Evolutionary conservation across 2,329 filamentous ascomycete genomes (phyloP).

Genomic region (Trichoderma guizhouense): DNA sequence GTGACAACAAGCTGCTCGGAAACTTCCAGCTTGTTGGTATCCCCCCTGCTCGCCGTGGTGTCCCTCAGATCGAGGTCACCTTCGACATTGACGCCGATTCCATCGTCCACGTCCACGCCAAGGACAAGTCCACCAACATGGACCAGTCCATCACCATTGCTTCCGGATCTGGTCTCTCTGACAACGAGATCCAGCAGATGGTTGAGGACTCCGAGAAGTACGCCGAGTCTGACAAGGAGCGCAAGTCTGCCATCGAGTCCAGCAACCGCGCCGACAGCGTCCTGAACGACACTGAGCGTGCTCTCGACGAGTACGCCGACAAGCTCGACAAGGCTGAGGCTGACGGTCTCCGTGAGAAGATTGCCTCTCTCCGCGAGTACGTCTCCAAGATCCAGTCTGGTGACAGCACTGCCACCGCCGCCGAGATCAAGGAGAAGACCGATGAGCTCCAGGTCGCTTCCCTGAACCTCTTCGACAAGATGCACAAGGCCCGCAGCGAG

Average conservation of each 20-base stretch:
- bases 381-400: slow-evolving; percentile 93
- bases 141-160: slow-evolving; percentile 99
- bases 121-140: slow-evolving; percentile 99
- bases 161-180: slow-evolving; percentile 93
- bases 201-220: slow-evolving; percentile 97
- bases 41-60: slow-evolving; percentile 90
- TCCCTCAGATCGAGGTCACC: slow-evolving; percentile 95
- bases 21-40: slow-evolving; percentile 99
- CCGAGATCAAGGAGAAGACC: slow-evolving; percentile 97
- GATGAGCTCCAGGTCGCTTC: slow-evolving; percentile 95
- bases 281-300: slow-evolving; percentile 96
- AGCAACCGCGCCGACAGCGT: slow-evolving; percentile 97
- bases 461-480: slow-evolving; percentile 98
- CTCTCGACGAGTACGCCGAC: slow-evolving; percentile 93
- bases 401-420: slow-evolving; percentile 79
- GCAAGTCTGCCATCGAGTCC: slow-evolving; percentile 90
- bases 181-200: slow-evolving; percentile 94
- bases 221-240: slow-evolving; percentile 91
- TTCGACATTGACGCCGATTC: slow-evolving; percentile 99
- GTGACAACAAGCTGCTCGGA: slow-evolving; percentile 96
- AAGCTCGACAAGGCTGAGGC: slow-evolving; percentile 96
- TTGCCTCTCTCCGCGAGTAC: slow-evolving; percentile 77
- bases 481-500: slow-evolving; percentile 91
- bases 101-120: slow-evolving; percentile 95
- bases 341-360: slow-evolving; percentile 92